Base-by-base conservation (phyloP, 2,329 filamentous ascomycete species). In the Samsoniella hepiali region DNA sequence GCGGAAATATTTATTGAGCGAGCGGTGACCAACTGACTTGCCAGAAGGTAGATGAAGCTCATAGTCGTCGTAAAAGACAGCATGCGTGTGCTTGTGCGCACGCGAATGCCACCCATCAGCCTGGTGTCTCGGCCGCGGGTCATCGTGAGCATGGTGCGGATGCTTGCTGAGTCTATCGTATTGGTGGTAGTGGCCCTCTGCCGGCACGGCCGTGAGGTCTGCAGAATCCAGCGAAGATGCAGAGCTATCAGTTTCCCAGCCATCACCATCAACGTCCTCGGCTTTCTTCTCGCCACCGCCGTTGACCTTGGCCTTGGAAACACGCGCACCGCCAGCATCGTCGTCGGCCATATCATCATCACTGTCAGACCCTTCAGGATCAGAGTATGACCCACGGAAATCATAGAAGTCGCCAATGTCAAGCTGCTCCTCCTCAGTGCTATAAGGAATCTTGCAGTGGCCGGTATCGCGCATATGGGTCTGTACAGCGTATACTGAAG, bases 401-500 rank as follows among this genome's bases (percentile, higher is more conserved):
- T 99, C 95, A 76, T 99, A 99, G 76, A 91, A 97, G 68, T 98
- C 91, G 63, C 95, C 95, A 71, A 99, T 91, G 63, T 96, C 92
- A 36, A 98, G 84, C 78, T 97, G 92, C 72, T 98, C 93, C 42
- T 90, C 89, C 73, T 97, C 91, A 0, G 88, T 89, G 58, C 89
- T 88, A 75, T 94, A 99, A 0, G 92, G 93, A 69, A 99, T 96
- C 84, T 93, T 97, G 83, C 94, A 98, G 77, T 99, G 95, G 1
- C 92, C 90, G 73, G 93, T 94, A 74, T 99, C 95, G 51, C 92
- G 88, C 95, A 99, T 99, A 75, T 99, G 95, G 0, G 93, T 97
- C 73, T 97, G 93, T 32, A 93, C 87, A 22, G 91, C 94, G 63
- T 88, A 87, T 0, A 90, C 82, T 13, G 88, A 93, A 66, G 88